Percentiles rank a stretch among this genome's conserved stretches.
Conservation (phyloP, 164 flowering plant genomes). For the Stephania cephalantha region DNA sequence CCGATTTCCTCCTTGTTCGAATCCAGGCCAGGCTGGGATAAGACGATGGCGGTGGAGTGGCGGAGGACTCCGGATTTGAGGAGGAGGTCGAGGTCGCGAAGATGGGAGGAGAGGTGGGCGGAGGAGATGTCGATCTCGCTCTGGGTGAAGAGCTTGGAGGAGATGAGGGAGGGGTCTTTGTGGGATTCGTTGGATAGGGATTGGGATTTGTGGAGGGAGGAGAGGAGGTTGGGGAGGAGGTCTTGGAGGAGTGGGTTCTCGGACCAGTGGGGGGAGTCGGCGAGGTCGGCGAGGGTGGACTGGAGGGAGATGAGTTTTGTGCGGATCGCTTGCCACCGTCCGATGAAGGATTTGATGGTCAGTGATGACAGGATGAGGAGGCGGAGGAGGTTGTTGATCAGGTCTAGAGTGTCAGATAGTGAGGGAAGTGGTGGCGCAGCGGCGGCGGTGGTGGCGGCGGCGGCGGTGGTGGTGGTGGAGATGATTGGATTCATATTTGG, state of each 20-base stretch:
- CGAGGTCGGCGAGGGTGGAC: conserved; percentile 30
- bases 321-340: conserved; percentile 46
- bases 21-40: conserved; percentile 51
- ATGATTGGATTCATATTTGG: conserved; percentile 2
- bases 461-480: conserved; percentile 17
- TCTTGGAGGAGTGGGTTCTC: conserved; percentile 48
- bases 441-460: conserved; percentile 10
- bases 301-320: conserved; percentile 36
- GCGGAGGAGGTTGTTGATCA: conserved; percentile 25
- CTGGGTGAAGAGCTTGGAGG: conserved; percentile 65
- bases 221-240: conserved; percentile 47
- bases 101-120: conserved; percentile 43
- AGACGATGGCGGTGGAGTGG: conserved; percentile 61
- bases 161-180: conserved; percentile 19
- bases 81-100: conserved; percentile 54
- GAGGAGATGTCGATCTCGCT: conserved; percentile 77
- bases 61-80: conserved; percentile 67
- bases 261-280: conserved; percentile 41
- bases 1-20: conserved; percentile 45
- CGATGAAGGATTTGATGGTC: conserved; percentile 38
- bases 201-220: conserved; percentile 43
- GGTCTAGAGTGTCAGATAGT: conserved; percentile 17
- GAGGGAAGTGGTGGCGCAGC: conserved; percentile 5
- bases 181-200: conserved; percentile 45
- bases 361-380: conserved; percentile 35